Conservation (phyloP, 371 early-diverging fungal genomes). For the Sporodiniella umbellata region DNA sequence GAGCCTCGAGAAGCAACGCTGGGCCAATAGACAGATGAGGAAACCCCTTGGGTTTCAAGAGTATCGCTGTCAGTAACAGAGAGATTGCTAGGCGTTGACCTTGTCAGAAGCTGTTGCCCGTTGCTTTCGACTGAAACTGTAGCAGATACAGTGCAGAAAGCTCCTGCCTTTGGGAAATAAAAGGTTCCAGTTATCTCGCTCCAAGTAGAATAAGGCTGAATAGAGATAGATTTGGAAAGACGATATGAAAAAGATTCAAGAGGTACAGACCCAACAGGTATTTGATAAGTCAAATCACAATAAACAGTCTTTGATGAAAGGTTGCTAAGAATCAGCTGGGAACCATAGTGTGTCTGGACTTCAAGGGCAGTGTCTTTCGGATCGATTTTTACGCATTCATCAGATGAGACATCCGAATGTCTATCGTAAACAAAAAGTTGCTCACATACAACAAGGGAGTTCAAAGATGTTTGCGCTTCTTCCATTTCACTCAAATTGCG, state of each 20-base stretch:
- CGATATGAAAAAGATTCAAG: slow-evolving; percentile 24
- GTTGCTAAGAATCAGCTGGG: slow-evolving; percentile 40
- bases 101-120: background rate
- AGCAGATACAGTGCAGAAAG: slow-evolving; percentile 42
- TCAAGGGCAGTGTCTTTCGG: slow-evolving; percentile 8
- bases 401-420: slow-evolving; percentile 8
- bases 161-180: slow-evolving; percentile 52
- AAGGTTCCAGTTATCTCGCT: slow-evolving; percentile 37
- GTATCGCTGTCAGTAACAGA: background rate
- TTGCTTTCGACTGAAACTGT: slow-evolving; percentile 18
- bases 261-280: slow-evolving; percentile 46
- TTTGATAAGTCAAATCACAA: slow-evolving; percentile 35
- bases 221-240: slow-evolving; percentile 27
- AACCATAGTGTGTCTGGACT: slow-evolving; percentile 27
- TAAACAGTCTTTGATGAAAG: slow-evolving; percentile 20
- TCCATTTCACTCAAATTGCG: slow-evolving; percentile 21
- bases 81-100: background rate
- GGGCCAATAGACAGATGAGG: slow-evolving; percentile 11
- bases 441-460: slow-evolving; percentile 26
- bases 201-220: slow-evolving; percentile 44
- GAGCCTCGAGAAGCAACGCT: slow-evolving; percentile 17
- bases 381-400: slow-evolving; percentile 26
- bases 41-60: background rate
- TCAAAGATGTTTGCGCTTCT: background rate
- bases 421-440: slow-evolving; percentile 21